Conservation (phyloP, 768 basidiomycete species). For the Steccherinum ochraceum region DNA sequence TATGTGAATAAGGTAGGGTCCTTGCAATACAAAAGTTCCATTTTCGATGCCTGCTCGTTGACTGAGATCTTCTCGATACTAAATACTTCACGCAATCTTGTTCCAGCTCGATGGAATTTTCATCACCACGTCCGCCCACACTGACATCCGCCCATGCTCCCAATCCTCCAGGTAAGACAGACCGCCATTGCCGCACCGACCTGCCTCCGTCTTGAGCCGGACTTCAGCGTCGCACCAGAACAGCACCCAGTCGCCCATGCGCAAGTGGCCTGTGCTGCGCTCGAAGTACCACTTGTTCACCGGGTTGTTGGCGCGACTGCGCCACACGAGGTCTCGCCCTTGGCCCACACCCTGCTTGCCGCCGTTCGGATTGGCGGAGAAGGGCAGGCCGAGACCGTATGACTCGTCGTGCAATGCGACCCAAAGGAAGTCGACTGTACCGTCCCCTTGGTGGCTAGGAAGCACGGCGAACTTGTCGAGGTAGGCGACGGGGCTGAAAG, state of each 20-base stretch:
- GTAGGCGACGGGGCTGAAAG: slow-evolving; percentile 63
- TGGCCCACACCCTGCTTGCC: slow-evolving; percentile 85
- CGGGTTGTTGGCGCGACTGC: slow-evolving; percentile 87
- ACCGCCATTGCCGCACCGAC: slow-evolving; percentile 54
- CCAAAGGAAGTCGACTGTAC: slow-evolving; percentile 99
- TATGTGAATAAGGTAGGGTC: not conserved
- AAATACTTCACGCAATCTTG: slow-evolving; percentile 6
- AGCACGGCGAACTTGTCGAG: slow-evolving; percentile 98
- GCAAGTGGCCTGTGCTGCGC: slow-evolving; percentile 83
- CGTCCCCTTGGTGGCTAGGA: slow-evolving; percentile 93
- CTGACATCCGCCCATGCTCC: slow-evolving; percentile 63
- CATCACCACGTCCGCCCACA: slow-evolving; percentile 63
- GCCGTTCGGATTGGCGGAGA: slow-evolving; percentile 92
- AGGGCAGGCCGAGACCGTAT: slow-evolving; percentile 90
- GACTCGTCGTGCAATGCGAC: slow-evolving; percentile 98
- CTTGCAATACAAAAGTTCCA: not conserved
- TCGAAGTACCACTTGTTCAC: slow-evolving; percentile 99
- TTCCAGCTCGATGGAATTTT: slow-evolving; percentile 81
- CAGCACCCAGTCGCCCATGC: slow-evolving; percentile 82
- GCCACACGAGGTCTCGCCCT: slow-evolving; percentile 95
- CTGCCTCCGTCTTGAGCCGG: slow-evolving; percentile 63
- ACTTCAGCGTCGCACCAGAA: slow-evolving; percentile 99
- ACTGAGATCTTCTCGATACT: no score
- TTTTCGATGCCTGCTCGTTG: not conserved
- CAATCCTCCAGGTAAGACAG: slow-evolving; percentile 71